Base-by-base conservation (phyloP, 371 early-diverging fungal species). In the Syncephalastrum contaminatum region DNA sequence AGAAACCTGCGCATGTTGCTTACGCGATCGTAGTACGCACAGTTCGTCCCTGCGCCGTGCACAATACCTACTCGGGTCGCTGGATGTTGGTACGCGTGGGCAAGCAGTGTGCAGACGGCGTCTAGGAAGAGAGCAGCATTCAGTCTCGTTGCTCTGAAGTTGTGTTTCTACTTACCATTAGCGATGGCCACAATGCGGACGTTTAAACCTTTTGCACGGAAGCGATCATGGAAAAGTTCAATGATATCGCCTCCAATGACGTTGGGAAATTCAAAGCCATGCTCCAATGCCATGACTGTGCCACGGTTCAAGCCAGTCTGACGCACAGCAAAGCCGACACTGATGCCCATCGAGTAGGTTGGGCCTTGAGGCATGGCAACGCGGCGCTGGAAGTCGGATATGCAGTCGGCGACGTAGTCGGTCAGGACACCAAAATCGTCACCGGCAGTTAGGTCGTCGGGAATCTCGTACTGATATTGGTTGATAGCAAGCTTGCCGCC, bases 21-120 rank as follows among this genome's bases (percentile, higher is more conserved):
- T 13, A 73, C 55, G 39, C 65, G 63, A 43, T 77, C 78, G 36
- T 77, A 77, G 72, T 96, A 98, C 25, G 96, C 93, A 46, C 94
- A 94, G 63, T 98, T 98, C 44, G 96, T 92, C 41, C 98, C 98
- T 3, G 96, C 93, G 57, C 94, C 95, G 43, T 95, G 85, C 62
- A 98, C 92, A 44, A 94, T 89, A 41, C 94, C 94, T 53, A 95
- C 79, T 64, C 86, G 84, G 41, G 95, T 95, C 43, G 87, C 84
- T n/a, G 92, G 92, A 57, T 88, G 82, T 51, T 77, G 76, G 80
- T 94, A 95, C 4, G 93, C 93, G 55, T 95, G 89, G 22, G 95
- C 88, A 50, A 95, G 80, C 47, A 96, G 78, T 1, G 97, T 94
- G 44, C 95, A 93, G 21, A 95, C 96, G 14, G 94, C 91, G 73